A percentile compares a stretch with the other conserved stretches of the same genome.
phyloP scores from a whole-genome alignment of 192 early-diverging fungal genomes.

The Coemansia brasiliensis region DNA sequence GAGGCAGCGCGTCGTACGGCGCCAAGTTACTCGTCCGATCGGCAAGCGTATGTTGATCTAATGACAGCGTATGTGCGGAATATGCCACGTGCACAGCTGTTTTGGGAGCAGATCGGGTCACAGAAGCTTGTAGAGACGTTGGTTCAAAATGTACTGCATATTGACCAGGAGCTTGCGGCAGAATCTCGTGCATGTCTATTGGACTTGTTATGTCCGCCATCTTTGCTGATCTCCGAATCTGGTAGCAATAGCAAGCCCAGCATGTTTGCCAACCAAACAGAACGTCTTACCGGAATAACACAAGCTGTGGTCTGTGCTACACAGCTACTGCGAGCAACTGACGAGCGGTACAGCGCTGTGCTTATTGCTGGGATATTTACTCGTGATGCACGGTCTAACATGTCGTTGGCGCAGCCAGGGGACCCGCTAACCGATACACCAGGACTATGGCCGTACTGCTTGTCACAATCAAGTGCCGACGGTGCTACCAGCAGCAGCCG shows the following conservation, averaged over 20 bases:
- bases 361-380: constrained; percentile 46
- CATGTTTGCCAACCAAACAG: constrained; percentile 18
- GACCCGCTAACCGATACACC: constrained; percentile 32
- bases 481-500: not conserved
- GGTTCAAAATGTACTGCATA: constrained; percentile 76
- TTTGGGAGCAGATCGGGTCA: constrained; percentile 59
- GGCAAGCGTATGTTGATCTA: constrained; percentile 49
- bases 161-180: constrained; percentile 77
- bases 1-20: constrained; percentile 28
- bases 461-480: constrained; percentile 3
- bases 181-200: constrained; percentile 48
- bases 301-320: constrained; percentile 39
- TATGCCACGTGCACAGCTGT: constrained; percentile 24
- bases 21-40: constrained; percentile 27
- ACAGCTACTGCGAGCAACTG: constrained; percentile 38
- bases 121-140: constrained; percentile 77
- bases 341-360: constrained; percentile 41
- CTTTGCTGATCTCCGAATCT: not conserved
- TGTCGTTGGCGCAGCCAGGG: constrained; percentile 42
- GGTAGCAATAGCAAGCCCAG: not conserved
- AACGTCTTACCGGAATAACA: constrained; percentile 19
- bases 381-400: constrained; percentile 30
- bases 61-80: constrained; percentile 35
- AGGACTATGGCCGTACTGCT: constrained; percentile 17
- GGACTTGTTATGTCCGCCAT: constrained; percentile 38